phyloP scores from a whole-genome alignment of 169 alveolate genomes.

The Theileria parva region DNA sequence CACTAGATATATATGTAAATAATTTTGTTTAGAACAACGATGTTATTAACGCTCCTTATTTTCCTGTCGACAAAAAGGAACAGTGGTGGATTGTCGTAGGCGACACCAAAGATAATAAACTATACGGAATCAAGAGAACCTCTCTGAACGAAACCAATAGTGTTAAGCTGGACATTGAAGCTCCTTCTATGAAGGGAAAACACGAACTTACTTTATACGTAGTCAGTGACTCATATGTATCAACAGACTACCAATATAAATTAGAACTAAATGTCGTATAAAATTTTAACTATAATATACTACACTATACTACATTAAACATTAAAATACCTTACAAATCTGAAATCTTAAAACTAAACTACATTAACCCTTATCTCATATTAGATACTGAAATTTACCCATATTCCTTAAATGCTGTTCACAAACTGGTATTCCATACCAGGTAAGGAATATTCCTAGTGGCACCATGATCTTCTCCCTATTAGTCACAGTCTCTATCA shows the following conservation, averaged over 20 bases:
- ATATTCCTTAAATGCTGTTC: not conserved
- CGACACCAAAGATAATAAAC: slow-evolving; percentile 83
- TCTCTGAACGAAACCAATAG: slow-evolving; percentile 62
- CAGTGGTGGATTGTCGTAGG: slow-evolving; percentile 99
- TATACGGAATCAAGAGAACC: slow-evolving; percentile 86
- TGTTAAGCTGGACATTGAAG: slow-evolving; percentile 80
- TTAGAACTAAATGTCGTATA: slow-evolving; percentile 35
- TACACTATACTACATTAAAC: not conserved
- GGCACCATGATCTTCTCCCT: not conserved
- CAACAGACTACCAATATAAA: slow-evolving; percentile 75
- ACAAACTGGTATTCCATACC: slow-evolving; percentile 4
- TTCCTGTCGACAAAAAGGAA: slow-evolving; percentile 96
- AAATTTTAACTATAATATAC: not conserved
- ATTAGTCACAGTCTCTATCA: not conserved
- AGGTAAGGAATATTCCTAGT: slow-evolving; percentile 1
- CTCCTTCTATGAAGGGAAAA: slow-evolving; percentile 79
- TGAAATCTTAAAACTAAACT: not conserved
- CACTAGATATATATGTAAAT: not conserved
- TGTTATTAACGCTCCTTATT: slow-evolving; percentile 89
- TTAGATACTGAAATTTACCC: not conserved
- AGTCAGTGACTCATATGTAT: slow-evolving; percentile 82
- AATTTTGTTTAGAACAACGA: slow-evolving; percentile 80
- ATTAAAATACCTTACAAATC: not conserved
- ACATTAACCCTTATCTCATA: not conserved
- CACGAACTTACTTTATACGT: slow-evolving; percentile 77